Base-by-base conservation (phyloP, 805 yeast genomes). In the Cyberlindnera euphorbiiphila region DNA sequence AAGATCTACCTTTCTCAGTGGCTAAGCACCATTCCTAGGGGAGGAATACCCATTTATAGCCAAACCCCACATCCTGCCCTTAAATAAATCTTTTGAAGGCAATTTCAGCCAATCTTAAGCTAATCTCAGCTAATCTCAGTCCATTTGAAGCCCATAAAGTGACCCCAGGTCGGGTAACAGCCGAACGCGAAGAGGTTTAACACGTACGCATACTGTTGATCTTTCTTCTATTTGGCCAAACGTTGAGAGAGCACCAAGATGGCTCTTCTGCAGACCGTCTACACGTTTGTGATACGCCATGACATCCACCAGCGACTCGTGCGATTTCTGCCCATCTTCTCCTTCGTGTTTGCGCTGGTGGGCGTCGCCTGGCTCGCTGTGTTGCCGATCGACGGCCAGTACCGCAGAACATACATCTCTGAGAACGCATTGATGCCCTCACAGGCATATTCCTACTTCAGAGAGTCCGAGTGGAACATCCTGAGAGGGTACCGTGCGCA, bases 381-480 rank as follows among this genome's bases (percentile, higher is more conserved):
- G 5, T 65, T 88, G 34, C 96, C 98, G 0, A 45, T 78, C 49
- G 83, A 83, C 13, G 98, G 96, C 15, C 86, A 85, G 54, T 86
- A 66, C 58, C 68, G 97, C 38, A 62, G 69, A 45, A 87, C 96
- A 2, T 93, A 93, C 59, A 83, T 89, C 10, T 83, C 95, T 7
- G 99, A 93, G 56, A 93, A 93, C 61, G 99, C 99, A 22, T 67
- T 93, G 58, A 80, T 93, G 85, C 97, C 99, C 7, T 89, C 95
- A 0, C 98, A 93, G 59, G 98, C 93, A 3, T 81, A 81, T 50
- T 80, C 94, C 17, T 88, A 87, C 57, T 93, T 85, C 59, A 71
- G 97, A 38, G 98, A 91, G 54, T 77, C 87, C 27, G 98, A 93
- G 57, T 93, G 98, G 97, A 86, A 89, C 53, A 67, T 84, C 38